Evolutionary conservation across 2,329 filamentous ascomycete species (phyloP).

Genomic region (Pseudogymnoascus sp.): DNA sequence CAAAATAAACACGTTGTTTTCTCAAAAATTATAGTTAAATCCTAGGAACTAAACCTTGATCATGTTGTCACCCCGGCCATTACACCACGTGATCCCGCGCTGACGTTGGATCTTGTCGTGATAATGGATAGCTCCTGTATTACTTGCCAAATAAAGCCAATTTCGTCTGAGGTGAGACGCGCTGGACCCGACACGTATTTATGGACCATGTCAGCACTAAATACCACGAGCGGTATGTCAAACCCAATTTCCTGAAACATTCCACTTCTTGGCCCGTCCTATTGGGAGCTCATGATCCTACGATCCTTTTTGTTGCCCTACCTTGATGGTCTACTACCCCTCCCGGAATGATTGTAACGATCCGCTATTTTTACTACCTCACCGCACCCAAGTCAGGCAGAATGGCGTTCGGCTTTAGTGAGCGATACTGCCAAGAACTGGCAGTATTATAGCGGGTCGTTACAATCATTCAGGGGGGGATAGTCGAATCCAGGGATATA

Average conservation of each 20-base stretch:
- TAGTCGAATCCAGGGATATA: neutral
- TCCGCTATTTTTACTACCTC: neutral
- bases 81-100: neutral
- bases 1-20: neutral
- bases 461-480: too few relatives aligned
- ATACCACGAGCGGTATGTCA: neutral
- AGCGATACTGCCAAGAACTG: too few relatives aligned
- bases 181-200: neutral
- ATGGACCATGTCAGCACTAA: conserved; percentile 2
- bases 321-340: neutral
- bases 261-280: neutral
- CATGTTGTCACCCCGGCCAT: neutral
- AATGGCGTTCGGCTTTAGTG: neutral
- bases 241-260: neutral
- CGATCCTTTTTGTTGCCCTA: neutral
- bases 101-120: neutral
- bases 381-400: neutral
- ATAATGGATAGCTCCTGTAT: neutral
- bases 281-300: neutral
- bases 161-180: conserved; percentile 3
- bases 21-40: neutral
- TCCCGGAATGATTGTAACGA: neutral
- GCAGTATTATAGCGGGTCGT: too few relatives aligned
- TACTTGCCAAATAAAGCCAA: neutral
- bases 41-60: neutral